phyloP scores from a whole-genome alignment of 2,329 filamentous ascomycete species.

The Camptophora hylomeconis region DNA sequence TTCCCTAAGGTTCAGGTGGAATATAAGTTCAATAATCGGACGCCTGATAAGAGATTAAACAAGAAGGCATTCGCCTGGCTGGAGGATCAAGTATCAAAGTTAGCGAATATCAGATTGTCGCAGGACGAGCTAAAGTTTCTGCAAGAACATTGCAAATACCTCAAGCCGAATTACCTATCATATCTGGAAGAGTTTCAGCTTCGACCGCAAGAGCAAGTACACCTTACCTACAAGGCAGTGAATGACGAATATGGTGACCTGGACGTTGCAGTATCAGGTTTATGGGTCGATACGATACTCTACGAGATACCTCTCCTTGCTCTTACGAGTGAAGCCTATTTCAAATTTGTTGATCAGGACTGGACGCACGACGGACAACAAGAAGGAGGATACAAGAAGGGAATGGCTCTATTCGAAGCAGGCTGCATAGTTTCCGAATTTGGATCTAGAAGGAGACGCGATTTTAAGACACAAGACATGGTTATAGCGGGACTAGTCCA shows the following conservation, averaged over 20 bases:
- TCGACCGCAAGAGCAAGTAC: constrained; percentile 66
- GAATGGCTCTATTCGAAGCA: constrained; percentile 58
- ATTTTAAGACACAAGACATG: constrained; percentile 88
- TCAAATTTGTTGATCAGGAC: constrained; percentile 87
- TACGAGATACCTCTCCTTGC: constrained; percentile 95
- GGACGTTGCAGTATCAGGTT: constrained; percentile 61
- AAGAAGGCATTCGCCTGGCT: constrained; percentile 77
- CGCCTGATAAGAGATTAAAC: constrained; percentile 81
- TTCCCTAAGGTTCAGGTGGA: constrained; percentile 71
- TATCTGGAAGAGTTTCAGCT: constrained; percentile 76
- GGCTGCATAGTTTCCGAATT: constrained; percentile 92
- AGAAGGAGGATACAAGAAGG: constrained; percentile 73
- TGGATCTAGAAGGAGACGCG: constrained; percentile 72
- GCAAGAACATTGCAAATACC: constrained; percentile 64
- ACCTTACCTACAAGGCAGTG: constrained; percentile 51
- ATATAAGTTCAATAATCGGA: constrained; percentile 91
- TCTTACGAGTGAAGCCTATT: constrained; percentile 88
- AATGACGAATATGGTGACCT: constrained; percentile 62
- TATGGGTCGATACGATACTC: constrained; percentile 89
- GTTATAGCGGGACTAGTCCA: constrained; percentile 77
- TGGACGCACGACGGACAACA: constrained; percentile 84
- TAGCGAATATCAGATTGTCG: constrained; percentile 68
- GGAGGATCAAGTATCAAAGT: constrained; percentile 67
- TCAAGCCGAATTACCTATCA: constrained; percentile 62
- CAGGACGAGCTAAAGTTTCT: constrained; percentile 71